phyloP scores from a whole-genome alignment of 768 basidiomycete species.

The Boletus barrowsii region DNA sequence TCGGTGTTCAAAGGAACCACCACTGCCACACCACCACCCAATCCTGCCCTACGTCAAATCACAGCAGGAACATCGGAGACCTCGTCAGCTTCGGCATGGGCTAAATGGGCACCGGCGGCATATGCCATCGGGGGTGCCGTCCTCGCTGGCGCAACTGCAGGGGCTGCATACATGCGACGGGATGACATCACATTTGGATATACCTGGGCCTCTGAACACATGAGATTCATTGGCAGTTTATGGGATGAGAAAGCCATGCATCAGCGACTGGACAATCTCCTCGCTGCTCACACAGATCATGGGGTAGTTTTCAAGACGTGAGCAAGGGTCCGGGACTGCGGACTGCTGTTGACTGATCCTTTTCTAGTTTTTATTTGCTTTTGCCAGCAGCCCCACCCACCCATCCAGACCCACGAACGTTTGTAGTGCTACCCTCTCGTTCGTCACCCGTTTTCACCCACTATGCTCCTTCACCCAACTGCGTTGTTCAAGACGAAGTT shows the following conservation, averaged over 20 bases:
- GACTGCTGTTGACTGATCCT: neutral
- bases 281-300: slow-evolving; percentile 55
- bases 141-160: slow-evolving; percentile 79
- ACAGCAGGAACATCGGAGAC: slow-evolving; percentile 27
- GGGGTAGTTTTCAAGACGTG: slow-evolving; percentile 74
- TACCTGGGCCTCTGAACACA: slow-evolving; percentile 79
- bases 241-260: slow-evolving; percentile 75
- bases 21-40: slow-evolving; percentile 22
- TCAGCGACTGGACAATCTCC: slow-evolving; percentile 57
- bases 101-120: slow-evolving; percentile 65
- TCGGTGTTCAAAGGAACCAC: slow-evolving; percentile 49
- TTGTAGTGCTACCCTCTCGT: slow-evolving; percentile 67
- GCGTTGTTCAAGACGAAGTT: slow-evolving; percentile 69
- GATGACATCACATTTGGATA: slow-evolving; percentile 71
- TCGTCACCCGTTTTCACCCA: slow-evolving; percentile 45
- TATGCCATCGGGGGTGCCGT: slow-evolving; percentile 72
- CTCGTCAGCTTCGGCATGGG: slow-evolving; percentile 42
- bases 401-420: slow-evolving; percentile 60
- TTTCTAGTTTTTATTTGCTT: slow-evolving; percentile 70
- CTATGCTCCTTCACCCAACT: slow-evolving; percentile 67
- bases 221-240: slow-evolving; percentile 82
- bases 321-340: slow-evolving; percentile 27
- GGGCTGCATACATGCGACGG: slow-evolving; percentile 78
- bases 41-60: slow-evolving; percentile 30
- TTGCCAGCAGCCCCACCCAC: slow-evolving; percentile 68